Evolutionary conservation across 768 basidiomycete species (phyloP).

Genomic region (Lactifluus subvellereus): DNA sequence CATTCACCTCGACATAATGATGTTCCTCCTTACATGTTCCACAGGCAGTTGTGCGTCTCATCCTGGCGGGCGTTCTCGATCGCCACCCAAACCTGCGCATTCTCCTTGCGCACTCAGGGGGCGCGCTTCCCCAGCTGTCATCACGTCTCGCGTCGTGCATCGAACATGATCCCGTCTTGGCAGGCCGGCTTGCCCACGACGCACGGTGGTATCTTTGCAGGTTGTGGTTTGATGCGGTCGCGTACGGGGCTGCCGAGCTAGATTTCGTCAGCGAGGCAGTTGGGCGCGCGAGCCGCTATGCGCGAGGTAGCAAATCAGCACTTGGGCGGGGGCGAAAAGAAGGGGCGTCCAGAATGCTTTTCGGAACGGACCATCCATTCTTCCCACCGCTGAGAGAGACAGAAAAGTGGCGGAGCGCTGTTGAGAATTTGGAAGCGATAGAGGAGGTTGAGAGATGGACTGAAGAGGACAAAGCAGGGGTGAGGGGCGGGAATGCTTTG

Average conservation of each 20-base stretch:
- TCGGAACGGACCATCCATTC: constrained; percentile 88
- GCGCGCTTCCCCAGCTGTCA: constrained; percentile 76
- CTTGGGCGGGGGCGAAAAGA: constrained; percentile 33
- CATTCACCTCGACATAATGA: neutral
- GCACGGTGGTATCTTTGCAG: constrained; percentile 78
- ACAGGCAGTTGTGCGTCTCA: constrained; percentile 69
- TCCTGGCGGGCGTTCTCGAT: constrained; percentile 76
- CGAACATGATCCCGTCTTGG: constrained; percentile 76
- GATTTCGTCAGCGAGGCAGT: constrained; percentile 70
- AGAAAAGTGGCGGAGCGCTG: constrained; percentile 79
- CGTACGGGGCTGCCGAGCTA: constrained; percentile 82
- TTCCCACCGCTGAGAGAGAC: constrained; percentile 70
- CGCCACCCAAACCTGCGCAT: constrained; percentile 69
- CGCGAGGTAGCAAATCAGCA: constrained; percentile 16
- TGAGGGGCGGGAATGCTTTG: constrained; percentile 69
- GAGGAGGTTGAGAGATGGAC: constrained; percentile 57
- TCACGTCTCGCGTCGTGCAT: constrained; percentile 83
- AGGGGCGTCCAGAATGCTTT: constrained; percentile 61
- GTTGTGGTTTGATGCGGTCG: constrained; percentile 82
- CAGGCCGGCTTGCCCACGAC: constrained; percentile 69
- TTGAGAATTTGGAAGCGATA: constrained; percentile 81
- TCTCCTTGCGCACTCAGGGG: constrained; percentile 84
- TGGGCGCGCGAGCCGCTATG: constrained; percentile 50
- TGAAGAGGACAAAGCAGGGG: constrained; percentile 53
- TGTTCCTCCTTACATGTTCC: neutral